Evolutionary conservation across 371 early-diverging fungal species (phyloP).

Genomic region (Blakeslea trispora): DNA sequence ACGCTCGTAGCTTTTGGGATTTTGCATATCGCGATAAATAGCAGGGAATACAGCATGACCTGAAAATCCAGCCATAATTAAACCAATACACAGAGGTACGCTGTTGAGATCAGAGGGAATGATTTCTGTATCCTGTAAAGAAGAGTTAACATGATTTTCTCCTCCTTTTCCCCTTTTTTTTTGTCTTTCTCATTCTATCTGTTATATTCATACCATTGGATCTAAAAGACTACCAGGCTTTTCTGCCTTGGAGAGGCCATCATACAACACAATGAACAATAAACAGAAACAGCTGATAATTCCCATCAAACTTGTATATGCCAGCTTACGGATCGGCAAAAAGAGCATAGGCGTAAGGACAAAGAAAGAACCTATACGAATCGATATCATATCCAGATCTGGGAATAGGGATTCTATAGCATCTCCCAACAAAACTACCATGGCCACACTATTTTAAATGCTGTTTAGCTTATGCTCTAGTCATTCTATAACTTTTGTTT

Average conservation of each 20-base stretch:
- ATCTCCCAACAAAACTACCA: constrained; percentile 41
- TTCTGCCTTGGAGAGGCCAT: constrained; percentile 44
- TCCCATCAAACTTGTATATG: constrained; percentile 54
- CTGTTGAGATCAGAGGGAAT: constrained; percentile 25
- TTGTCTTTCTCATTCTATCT: too few species aligned
- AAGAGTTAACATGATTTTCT: too few species aligned
- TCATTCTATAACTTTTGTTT: too few species aligned
- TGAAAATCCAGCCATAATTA: constrained; percentile 33
- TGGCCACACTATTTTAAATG: constrained; percentile 42
- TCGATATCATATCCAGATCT: constrained; percentile 6
- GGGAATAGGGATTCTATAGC: constrained; percentile 35
- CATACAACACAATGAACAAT: constrained; percentile 41
- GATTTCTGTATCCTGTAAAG: constrained; percentile 33
- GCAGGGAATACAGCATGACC: constrained; percentile 30
- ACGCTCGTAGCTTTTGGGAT: constrained; percentile 44
- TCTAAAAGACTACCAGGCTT: constrained; percentile 62
- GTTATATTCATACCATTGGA: constrained; percentile 38
- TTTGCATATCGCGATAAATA: constrained; percentile 55
- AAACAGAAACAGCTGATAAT: constrained; percentile 44
- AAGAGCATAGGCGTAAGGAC: constrained; percentile 31
- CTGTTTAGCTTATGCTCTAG: neutral
- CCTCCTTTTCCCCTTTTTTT: too few species aligned
- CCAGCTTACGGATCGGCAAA: constrained; percentile 41
- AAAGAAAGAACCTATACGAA: constrained; percentile 3
- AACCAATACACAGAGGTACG: constrained; percentile 30